These are phyloP conservation scores for Neopestalotiopsis rosae DNA, from an alignment of 2,329 filamentous ascomycete genomes.

Conservation along the genomic window DNA sequence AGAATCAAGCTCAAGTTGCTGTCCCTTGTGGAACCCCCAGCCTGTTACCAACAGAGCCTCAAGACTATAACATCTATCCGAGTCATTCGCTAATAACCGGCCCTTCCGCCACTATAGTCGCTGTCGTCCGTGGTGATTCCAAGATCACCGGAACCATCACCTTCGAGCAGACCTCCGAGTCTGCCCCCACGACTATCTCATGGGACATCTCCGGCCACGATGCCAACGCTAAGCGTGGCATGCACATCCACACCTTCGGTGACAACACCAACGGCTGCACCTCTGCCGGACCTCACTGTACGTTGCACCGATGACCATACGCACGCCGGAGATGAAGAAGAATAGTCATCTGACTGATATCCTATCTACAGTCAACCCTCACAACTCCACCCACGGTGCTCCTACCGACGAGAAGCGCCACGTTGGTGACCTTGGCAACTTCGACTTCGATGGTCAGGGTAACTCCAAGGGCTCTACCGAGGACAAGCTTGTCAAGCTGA, in stretches of 20 bases:
- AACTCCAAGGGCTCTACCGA: constrained; percentile 81
- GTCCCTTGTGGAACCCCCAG: constrained; percentile 26
- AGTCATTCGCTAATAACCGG: constrained; percentile 30
- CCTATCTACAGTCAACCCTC: constrained; percentile 22
- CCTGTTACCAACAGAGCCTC: constrained; percentile 6
- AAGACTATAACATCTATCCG: constrained; percentile 14
- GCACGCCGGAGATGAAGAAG: not conserved
- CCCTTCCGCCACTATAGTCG: constrained; percentile 64
- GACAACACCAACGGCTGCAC: constrained; percentile 99
- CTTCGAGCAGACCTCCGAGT: constrained; percentile 92
- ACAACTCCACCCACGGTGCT: constrained; percentile 58
- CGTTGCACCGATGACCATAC: constrained; percentile 41
- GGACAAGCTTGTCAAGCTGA: constrained; percentile 91
- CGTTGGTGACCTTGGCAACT: constrained; percentile 97
- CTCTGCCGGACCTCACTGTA: constrained; percentile 96
- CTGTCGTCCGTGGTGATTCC: constrained; percentile 96
- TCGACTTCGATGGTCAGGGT: constrained; percentile 92
- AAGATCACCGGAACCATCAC: constrained; percentile 91
- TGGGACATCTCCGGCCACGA: constrained; percentile 95
- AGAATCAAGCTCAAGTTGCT: not conserved
- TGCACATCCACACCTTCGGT: constrained; percentile 98
- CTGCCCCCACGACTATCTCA: constrained; percentile 80
- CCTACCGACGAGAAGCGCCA: constrained; percentile 84
- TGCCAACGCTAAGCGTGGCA: constrained; percentile 92
- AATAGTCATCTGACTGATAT: constrained; percentile 22